Base-by-base conservation (phyloP, 2,329 filamentous ascomycete species). In the Trichoderma sp. region DNA sequence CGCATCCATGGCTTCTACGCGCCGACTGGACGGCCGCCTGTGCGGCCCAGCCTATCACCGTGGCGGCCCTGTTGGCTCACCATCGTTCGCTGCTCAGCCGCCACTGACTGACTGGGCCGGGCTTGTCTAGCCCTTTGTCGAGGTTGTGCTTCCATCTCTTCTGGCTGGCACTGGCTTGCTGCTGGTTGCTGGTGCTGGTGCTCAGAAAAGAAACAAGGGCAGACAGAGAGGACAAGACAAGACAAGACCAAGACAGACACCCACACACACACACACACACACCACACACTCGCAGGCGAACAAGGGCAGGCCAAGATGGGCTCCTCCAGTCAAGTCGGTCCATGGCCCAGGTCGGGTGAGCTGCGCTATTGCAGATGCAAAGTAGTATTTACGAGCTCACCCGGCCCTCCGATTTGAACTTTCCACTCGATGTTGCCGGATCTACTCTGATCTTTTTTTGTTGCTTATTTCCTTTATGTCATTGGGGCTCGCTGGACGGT, bases 1-100 rank as follows among this genome's bases (percentile, higher is more conserved):
- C 73, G 71, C 72, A 71, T 74, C 69, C 71, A 63, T 39, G 64
- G 55, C 66, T 73, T 71, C 73, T 73, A 75, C 71, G 74, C 75
- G 75, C 75, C 74, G 71, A 76, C 74, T 77, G 74, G 75, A 67
- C 67, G 69, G 71, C 67, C 69, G 69, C 66, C 43, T 64, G 66
- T 68, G 68, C 61, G 69, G 67, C 71, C 71, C 71, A 71, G 71
- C 73, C 74, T 74, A 75, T 77, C 75, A 76, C 68, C 59, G 56
- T 30, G 54, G 21, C 39, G 59, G 41, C 30, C 39, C 55, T 56
- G 65, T 55, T 55, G 65, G 60, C 66, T 71, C 70, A 69, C 70
- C 69, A 70, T 72, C 61, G 68, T 66, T 66, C 69, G 30, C 55
- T 48, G 56, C 64, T 67, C 56, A 67, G 69, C 67, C 69, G 69